Evolutionary conservation across 2,329 filamentous ascomycete genomes (phyloP), one percentile per base, ranked within the genome.

Genomic region (Cytospora chrysosperma): DNA sequence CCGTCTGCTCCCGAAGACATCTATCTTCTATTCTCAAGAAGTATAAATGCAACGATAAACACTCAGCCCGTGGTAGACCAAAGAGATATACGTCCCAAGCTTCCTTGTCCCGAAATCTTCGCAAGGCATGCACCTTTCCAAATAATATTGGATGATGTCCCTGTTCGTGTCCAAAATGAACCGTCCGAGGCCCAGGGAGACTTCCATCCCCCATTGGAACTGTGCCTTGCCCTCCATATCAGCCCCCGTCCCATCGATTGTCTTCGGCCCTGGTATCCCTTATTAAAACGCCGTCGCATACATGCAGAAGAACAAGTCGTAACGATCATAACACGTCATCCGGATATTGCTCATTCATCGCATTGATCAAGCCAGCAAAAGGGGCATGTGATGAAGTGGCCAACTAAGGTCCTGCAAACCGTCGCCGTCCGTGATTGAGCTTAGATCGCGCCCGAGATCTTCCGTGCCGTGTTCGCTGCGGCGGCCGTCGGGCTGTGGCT

Each of bases 381-480:
- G 32, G 32, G 51, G 58, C 51, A 30, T 47, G 47, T 17, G 53
- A 26, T 30, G 56, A 27, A 26, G 24, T 34, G 26, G 51, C 37
- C 58, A 47, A 24, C 43, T 47, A 24, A 13, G 43, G 51, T 30
- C 58, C 40, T 28, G 27, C 26, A 55, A 40, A 55, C 30, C 30
- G 43, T 62, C 32, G 37, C 47, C 55, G 19, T 26, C 6, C 26
- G 17, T 26, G 12, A 21, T 24, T 17, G 12, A 8, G 4, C 51
- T 64, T 50, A 66, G 13, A 66, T 59, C 49, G 64, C 64, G 59
- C 77, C 81, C 56, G 82, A 85, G 62, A 85, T 80, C 76, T 86
- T 87, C 65, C 84, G 79, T 47, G 77, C 78, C 27, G 80, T 77
- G 8, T 81, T 77, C 28, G 76, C 72, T 64, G 76, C 77, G 49